Evolutionary conservation across 257 asterid species (phyloP), one percentile per base, ranked within the genome.

Genomic region (Solanum corneliomulleri): DNA sequence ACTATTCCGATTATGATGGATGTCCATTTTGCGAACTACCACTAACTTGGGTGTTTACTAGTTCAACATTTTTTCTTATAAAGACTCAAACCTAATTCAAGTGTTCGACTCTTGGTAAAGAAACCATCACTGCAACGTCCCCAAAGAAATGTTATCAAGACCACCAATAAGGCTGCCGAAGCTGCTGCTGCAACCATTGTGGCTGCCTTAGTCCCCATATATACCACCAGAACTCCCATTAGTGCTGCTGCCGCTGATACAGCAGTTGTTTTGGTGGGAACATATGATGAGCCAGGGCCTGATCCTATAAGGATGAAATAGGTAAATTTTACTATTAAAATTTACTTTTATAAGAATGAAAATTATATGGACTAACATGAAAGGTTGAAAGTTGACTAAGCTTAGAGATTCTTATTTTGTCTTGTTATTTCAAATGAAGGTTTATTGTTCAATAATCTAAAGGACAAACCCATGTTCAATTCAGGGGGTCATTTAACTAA

Each of bases 1-100:
- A 52, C 45, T 81, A 49, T 29, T 29, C 27, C 11, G 3, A 16
- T 49, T 49, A 18, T 49, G 85, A 81, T 11, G 44, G 20, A 81
- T 49, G n/a, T 81, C 29, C 20, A 10, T 49, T 74, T 47, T 3
- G 60, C 45, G 69, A 47, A 81, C 20, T 81, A 81, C 85, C 11
- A 18, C 66, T 81, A 83, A 16, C 80, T 80, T 21, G 68, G 35
- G 84, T 60, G 87, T 88, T 84, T 90, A 49, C 83, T 29, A 86
- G 85, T 86, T 86, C 85, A 74, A 90, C 83, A 91, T 89, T 69
- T 88, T 89, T 92, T 88, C 80, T 90, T 90, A 60, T 88, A 92
- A 88, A 92, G 90, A 92, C 84, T 91, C 98, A 90, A 93, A 96
- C 99, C 99, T 93, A 95, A 93, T 92, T 91, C 95, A 90, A 90